Percentiles rank a stretch among this genome's conserved stretches.
phyloP scores from a whole-genome alignment of 2,329 filamentous ascomycete genomes.

The Venturia nashicola region DNA sequence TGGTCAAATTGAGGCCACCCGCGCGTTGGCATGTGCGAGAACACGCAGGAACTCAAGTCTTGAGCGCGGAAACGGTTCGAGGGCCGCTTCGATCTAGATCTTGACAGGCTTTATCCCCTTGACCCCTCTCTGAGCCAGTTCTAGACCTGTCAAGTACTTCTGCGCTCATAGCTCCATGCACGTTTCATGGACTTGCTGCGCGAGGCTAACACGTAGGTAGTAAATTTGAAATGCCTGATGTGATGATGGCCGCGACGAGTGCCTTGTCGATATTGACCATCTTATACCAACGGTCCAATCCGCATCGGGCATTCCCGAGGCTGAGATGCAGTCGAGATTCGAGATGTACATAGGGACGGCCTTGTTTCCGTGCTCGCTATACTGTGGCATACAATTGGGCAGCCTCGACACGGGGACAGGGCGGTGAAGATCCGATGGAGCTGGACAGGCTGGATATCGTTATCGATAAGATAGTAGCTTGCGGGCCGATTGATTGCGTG shows the following conservation, averaged over 20 bases:
- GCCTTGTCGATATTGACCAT: not conserved
- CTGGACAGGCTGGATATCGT: too few relatives aligned
- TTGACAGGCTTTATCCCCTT: not conserved
- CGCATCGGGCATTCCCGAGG: too few relatives aligned
- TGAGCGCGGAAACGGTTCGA: not conserved
- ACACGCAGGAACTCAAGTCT: not conserved
- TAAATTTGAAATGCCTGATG: not conserved
- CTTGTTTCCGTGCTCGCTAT: not conserved
- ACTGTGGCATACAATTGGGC: too few relatives aligned
- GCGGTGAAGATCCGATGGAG: not conserved
- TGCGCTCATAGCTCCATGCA: not conserved
- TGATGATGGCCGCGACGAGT: not conserved
- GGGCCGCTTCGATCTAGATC: not conserved
- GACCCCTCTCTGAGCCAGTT: not conserved
- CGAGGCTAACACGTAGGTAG: not conserved
- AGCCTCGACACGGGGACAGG: not conserved
- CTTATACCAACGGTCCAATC: too few relatives aligned
- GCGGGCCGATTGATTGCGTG: not conserved
- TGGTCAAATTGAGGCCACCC: not conserved
- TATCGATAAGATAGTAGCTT: not conserved
- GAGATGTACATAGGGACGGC: not conserved
- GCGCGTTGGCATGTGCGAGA: not conserved
- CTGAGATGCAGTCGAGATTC: not conserved
- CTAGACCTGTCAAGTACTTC: not conserved
- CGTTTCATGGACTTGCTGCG: not conserved